Evolutionary conservation across 768 basidiomycete species (phyloP).

Genomic region (Favolaschia claudopus): DNA sequence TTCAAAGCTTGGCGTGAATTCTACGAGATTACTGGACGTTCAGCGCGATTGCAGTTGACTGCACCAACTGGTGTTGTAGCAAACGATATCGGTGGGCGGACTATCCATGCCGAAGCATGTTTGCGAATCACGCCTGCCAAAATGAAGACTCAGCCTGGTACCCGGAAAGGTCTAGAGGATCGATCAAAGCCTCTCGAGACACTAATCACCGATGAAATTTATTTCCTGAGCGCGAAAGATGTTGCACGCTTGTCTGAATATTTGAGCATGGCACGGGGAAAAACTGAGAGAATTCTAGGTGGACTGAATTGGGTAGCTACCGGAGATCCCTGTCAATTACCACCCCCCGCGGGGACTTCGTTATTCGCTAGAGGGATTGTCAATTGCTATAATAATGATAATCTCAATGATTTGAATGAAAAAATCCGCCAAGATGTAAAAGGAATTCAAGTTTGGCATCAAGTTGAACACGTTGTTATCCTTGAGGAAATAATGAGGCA

Average conservation of each 20-base stretch:
- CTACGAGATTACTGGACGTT: neutral
- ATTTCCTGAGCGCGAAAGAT: conserved; percentile 6
- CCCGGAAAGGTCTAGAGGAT: neutral
- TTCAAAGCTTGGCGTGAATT: conserved; percentile 25
- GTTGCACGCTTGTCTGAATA: conserved; percentile 6
- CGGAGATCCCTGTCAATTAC: conserved; percentile 14
- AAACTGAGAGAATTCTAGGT: too few species aligned
- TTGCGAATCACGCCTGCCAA: neutral
- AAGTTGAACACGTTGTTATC: conserved; percentile 21
- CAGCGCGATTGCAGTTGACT: conserved; percentile 8
- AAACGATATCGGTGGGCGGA: conserved; percentile 26
- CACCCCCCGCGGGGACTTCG: neutral
- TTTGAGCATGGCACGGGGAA: neutral
- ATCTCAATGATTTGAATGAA: conserved; percentile 20
- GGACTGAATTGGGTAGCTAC: conserved; percentile 3
- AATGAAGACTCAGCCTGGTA: neutral
- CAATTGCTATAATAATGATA: neutral
- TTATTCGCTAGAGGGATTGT: conserved; percentile 16
- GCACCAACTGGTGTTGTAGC: conserved; percentile 31
- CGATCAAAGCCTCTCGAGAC: neutral
- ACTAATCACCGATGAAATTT: too few species aligned
- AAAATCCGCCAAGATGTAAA: conserved; percentile 8
- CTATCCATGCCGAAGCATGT: conserved; percentile 24
- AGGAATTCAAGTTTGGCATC: conserved; percentile 19
- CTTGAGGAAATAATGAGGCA: conserved; percentile 25